Conservation (phyloP, 2,329 filamentous ascomycete genomes). For the Fonsecaea monophora region DNA sequence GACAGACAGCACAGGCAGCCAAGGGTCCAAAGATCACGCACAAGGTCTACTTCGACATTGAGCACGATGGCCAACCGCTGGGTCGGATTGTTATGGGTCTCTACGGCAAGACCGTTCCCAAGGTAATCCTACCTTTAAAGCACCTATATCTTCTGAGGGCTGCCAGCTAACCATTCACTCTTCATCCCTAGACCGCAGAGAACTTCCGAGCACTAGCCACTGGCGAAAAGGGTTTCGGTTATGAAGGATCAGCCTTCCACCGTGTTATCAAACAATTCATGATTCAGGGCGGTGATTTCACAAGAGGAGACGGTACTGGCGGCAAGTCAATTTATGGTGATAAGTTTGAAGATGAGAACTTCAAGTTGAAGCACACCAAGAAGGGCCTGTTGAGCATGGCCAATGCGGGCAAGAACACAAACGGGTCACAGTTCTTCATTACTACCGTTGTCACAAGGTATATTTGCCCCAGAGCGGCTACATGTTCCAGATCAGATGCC, state of each 20-base stretch:
- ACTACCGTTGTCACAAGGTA: conserved; percentile 65
- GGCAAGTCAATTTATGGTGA: conserved; percentile 72
- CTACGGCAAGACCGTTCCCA: conserved; percentile 71
- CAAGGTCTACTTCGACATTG: conserved; percentile 74
- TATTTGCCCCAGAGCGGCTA: conserved; percentile 17
- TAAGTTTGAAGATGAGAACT: conserved; percentile 74
- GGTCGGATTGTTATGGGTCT: conserved; percentile 69
- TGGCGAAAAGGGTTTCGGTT: conserved; percentile 71
- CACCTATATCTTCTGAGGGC: not conserved
- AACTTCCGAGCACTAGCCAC: conserved; percentile 70
- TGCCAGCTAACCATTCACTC: not conserved
- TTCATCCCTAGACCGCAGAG: conserved; percentile 62
- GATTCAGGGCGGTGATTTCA: conserved; percentile 75
- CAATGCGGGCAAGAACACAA: conserved; percentile 59
- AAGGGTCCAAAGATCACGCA: conserved; percentile 95
- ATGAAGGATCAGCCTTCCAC: conserved; percentile 71
- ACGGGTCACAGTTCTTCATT: conserved; percentile 71
- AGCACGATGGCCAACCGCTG: conserved; percentile 66
- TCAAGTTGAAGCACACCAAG: conserved; percentile 72
- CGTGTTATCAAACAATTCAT: conserved; percentile 74
- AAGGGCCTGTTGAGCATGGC: conserved; percentile 71
- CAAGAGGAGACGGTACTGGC: conserved; percentile 68
- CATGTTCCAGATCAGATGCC: not conserved
- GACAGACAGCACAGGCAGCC: conserved; percentile 73
- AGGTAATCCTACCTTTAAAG: conserved; percentile 52